Evolutionary conservation across 257 asterid genomes (phyloP).

Genomic region (Solanum ahanhuiri): DNA sequence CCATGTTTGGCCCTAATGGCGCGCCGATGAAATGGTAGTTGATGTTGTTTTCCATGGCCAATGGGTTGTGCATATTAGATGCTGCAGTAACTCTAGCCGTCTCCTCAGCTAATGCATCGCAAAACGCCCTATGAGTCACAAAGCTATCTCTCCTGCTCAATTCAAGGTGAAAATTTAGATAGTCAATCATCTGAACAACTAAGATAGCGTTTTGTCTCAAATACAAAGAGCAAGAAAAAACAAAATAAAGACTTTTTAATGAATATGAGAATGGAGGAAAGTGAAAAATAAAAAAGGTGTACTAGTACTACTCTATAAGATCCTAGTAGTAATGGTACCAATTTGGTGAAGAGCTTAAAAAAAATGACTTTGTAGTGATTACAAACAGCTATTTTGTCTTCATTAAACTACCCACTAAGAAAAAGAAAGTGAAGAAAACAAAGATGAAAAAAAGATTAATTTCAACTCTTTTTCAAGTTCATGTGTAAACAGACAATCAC

Average conservation of each 20-base stretch:
- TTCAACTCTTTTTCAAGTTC: not conserved
- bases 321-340: not conserved
- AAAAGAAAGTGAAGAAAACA: not conserved
- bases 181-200: not conserved
- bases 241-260: not conserved
- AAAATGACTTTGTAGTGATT: not conserved
- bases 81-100: slow-evolving; percentile 76
- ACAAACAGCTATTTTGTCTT: not conserved
- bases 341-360: not conserved
- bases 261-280: not conserved
- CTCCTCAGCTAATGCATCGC: slow-evolving; percentile 90
- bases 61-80: slow-evolving; percentile 28
- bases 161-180: not conserved
- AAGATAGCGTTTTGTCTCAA: not conserved
- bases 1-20: slow-evolving; percentile 24
- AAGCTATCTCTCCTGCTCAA: slow-evolving; percentile 76
- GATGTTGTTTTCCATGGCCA: slow-evolving; percentile 18
- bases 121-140: slow-evolving; percentile 90
- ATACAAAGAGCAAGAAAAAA: not conserved
- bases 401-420: not conserved
- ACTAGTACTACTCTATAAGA: not conserved
- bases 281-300: not conserved
- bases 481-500: slow-evolving; percentile 1
- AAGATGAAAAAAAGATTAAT: not conserved
- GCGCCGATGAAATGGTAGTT: slow-evolving; percentile 51